phyloP scores from a whole-genome alignment of 208 protist genomes.

The Trypanosoma platydactyli region DNA sequence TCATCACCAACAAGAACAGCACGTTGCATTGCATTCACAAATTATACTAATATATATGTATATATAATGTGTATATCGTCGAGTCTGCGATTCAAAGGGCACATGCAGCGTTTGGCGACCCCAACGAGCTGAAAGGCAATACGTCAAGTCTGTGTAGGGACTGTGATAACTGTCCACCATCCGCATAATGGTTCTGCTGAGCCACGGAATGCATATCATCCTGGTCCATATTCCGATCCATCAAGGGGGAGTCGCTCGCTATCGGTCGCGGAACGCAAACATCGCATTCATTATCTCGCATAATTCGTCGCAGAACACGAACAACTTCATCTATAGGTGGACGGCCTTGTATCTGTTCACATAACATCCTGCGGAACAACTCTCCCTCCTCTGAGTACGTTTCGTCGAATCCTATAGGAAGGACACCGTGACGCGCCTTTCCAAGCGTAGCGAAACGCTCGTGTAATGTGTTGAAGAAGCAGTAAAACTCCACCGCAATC shows the following conservation, averaged over 20 bases:
- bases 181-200: not conserved
- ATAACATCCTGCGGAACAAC: constrained; percentile 55
- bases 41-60: constrained; percentile 7
- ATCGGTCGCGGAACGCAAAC: not conserved
- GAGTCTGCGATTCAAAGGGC: not conserved
- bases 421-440: constrained; percentile 42
- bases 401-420: constrained; percentile 36
- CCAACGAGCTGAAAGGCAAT: constrained; percentile 12
- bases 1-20: too few relatives aligned
- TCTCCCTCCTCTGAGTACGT: constrained; percentile 51
- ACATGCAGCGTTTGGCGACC: not conserved
- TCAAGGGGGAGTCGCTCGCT: not conserved
- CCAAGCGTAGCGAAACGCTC: constrained; percentile 68
- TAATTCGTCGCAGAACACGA: constrained; percentile 1
- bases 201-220: not conserved
- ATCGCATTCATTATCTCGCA: constrained; percentile 3
- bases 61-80: constrained; percentile 4
- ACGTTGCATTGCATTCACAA: not conserved
- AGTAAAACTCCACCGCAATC: constrained; percentile 81
- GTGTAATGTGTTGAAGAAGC: constrained; percentile 67
- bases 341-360: constrained; percentile 10
- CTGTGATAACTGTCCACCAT: not conserved
- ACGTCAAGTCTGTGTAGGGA: not conserved
- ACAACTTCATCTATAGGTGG: constrained; percentile 41
- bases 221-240: not conserved